A percentile compares a stretch with the other conserved stretches of the same genome.
Evolutionary conservation across 495 filamentous ascomycete genomes (phyloP).

Genomic region (Podospora pseudoanserina): DNA sequence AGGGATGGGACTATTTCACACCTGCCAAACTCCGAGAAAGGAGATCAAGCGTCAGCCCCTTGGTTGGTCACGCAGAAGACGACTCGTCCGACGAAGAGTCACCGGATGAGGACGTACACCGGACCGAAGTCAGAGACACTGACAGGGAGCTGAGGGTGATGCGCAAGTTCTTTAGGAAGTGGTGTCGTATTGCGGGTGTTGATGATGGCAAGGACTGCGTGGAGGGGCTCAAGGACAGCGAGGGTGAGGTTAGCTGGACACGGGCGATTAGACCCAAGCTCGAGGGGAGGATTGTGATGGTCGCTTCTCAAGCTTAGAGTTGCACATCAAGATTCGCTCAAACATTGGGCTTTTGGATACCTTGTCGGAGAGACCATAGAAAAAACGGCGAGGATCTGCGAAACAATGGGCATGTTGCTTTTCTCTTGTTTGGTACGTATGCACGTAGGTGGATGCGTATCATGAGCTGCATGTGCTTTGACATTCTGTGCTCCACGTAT

Average conservation of each 20-base stretch:
- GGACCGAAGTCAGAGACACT: slow-evolving; percentile 31
- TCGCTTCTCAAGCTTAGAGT: slow-evolving; percentile 10
- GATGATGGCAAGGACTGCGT: slow-evolving; percentile 37
- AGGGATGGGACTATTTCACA: slow-evolving; percentile 40
- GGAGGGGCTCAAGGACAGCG: slow-evolving; percentile 48
- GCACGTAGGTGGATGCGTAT: background rate
- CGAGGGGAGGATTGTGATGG: slow-evolving; percentile 65
- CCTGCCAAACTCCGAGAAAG: slow-evolving; percentile 44
- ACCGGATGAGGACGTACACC: slow-evolving; percentile 24
- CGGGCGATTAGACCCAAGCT: slow-evolving; percentile 68
- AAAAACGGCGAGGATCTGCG: background rate
- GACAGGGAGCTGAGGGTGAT: slow-evolving; percentile 47
- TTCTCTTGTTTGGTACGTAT: background rate
- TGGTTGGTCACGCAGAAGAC: slow-evolving; percentile 34
- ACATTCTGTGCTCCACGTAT: background rate
- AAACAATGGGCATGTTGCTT: background rate
- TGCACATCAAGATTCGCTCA: background rate
- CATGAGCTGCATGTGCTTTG: background rate
- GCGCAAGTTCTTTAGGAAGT: slow-evolving; percentile 63
- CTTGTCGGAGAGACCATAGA: background rate
- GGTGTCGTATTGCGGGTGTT: slow-evolving; percentile 68
- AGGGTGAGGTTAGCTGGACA: slow-evolving; percentile 72
- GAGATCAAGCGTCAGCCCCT: slow-evolving; percentile 25
- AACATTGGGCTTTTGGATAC: background rate
- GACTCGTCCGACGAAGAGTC: slow-evolving; percentile 34